Percentiles rank a stretch among this genome's conserved stretches.
Conservation (phyloP, 805 yeast genomes). For the Groenewaldozyma tartarivorans region DNA sequence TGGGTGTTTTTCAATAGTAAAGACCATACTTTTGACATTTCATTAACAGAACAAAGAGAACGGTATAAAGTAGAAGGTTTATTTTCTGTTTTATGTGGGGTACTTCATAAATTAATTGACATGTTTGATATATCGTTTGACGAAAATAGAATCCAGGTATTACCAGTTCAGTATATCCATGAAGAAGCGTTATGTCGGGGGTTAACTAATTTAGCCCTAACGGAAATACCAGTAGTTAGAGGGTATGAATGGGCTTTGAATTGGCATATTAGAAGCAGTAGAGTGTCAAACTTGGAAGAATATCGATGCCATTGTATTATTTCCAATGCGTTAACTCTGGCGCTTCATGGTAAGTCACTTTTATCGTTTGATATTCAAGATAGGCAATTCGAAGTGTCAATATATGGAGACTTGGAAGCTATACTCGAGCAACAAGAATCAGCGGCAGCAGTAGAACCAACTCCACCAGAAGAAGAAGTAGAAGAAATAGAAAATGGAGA, state of each 20-base stretch:
- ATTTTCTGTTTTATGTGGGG: too few species aligned
- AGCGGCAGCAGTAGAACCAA: slow-evolving; percentile 1
- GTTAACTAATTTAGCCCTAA: background rate
- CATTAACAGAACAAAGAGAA: too few species aligned
- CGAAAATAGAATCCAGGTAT: background rate
- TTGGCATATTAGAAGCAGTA: background rate
- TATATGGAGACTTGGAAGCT: background rate
- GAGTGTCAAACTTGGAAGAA: background rate
- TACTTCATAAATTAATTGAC: too few species aligned
- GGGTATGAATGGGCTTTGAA: background rate
- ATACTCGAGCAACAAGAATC: too few species aligned
- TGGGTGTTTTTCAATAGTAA: too few species aligned
- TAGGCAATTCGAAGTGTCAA: background rate
- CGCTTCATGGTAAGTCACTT: too few species aligned
- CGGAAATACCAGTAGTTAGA: background rate
- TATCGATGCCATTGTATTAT: background rate
- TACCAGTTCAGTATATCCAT: background rate
- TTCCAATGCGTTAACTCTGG: background rate
- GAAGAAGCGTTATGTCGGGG: background rate
- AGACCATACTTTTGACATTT: too few species aligned
- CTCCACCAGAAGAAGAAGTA: slow-evolving; percentile 1
- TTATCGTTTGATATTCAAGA: background rate
- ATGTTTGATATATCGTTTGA: too few species aligned
- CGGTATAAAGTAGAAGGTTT: too few species aligned
- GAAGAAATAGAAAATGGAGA: slow-evolving; percentile 6